Conservation (phyloP, 2,329 filamentous ascomycete genomes). For the Penicillium psychrosexuale region DNA sequence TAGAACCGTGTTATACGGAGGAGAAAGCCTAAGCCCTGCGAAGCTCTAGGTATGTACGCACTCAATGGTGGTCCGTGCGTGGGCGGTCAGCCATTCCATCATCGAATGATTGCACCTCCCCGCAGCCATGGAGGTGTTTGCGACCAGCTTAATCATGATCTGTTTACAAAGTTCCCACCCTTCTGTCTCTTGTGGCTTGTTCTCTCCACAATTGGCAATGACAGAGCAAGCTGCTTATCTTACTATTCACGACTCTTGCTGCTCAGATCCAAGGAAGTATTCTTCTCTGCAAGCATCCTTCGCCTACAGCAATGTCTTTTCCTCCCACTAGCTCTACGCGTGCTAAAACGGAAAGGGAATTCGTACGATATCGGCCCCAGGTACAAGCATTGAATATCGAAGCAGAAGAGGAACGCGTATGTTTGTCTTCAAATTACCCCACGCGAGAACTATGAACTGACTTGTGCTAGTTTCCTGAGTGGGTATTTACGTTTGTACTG, state of each 20-base stretch:
- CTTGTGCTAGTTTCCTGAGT: constrained; percentile 26
- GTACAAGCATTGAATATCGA: constrained; percentile 33
- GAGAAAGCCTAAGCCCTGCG: not conserved
- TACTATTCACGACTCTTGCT: not conserved
- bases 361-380: constrained; percentile 19
- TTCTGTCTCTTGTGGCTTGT: not conserved
- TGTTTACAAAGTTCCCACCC: not conserved
- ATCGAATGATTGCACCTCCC: constrained; percentile 17
- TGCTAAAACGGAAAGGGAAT: not conserved
- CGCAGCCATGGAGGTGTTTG: constrained; percentile 7
- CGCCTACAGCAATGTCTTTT: constrained; percentile 24
- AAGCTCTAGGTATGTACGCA: not conserved
- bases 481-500: constrained; percentile 1
- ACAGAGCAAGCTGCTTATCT: constrained; percentile 8
- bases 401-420: constrained; percentile 33
- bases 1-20: not conserved
- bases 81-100: constrained; percentile 15
- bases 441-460: constrained; percentile 17
- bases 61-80: not conserved
- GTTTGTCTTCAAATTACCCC: constrained; percentile 16
- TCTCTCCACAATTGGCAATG: constrained; percentile 16
- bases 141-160: constrained; percentile 17
- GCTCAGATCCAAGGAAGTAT: constrained; percentile 4
- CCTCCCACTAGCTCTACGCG: constrained; percentile 1
- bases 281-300: constrained; percentile 3